Evolutionary conservation across 2,329 filamentous ascomycete species (phyloP).

Genomic region (Exophiala dermatitidis): DNA sequence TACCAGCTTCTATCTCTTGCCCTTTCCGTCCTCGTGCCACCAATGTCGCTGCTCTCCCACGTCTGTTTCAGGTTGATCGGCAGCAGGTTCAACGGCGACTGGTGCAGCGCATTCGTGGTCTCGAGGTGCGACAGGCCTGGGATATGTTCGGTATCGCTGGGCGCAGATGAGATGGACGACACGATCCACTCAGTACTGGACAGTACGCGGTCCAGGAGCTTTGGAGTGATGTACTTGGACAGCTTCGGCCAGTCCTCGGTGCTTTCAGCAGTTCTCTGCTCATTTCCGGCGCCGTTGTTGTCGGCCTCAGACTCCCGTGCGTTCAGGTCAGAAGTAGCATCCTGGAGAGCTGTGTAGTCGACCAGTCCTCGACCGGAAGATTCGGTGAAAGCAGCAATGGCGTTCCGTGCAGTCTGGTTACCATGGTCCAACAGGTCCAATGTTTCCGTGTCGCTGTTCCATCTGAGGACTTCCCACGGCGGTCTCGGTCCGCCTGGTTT

Average conservation of each 20-base stretch:
- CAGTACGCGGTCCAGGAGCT: conserved; percentile 20
- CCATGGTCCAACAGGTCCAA: conserved; percentile 31
- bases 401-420: conserved; percentile 40
- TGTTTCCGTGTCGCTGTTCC: conserved; percentile 39
- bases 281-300: not conserved
- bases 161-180: conserved; percentile 52
- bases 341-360: conserved; percentile 21
- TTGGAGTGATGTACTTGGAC: conserved; percentile 45
- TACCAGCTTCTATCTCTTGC: conserved; percentile 59
- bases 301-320: conserved; percentile 1
- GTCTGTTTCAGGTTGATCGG: conserved; percentile 56
- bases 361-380: conserved; percentile 15
- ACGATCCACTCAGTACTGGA: conserved; percentile 44
- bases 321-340: conserved; percentile 20
- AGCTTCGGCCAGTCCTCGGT: conserved; percentile 45
- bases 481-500: not conserved
- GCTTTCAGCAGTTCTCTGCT: conserved; percentile 23
- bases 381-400: conserved; percentile 47
- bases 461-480: conserved; percentile 46
- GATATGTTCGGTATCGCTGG: conserved; percentile 52
- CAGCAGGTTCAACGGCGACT: conserved; percentile 44
- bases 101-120: conserved; percentile 17
- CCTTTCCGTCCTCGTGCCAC: conserved; percentile 54
- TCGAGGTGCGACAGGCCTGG: conserved; percentile 43
- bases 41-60: conserved; percentile 55